A percentile compares a stretch with the other conserved stretches of the same genome.
Evolutionary conservation across 352 stramenopile species (phyloP).

Genomic region (Pythium brassicae): DNA sequence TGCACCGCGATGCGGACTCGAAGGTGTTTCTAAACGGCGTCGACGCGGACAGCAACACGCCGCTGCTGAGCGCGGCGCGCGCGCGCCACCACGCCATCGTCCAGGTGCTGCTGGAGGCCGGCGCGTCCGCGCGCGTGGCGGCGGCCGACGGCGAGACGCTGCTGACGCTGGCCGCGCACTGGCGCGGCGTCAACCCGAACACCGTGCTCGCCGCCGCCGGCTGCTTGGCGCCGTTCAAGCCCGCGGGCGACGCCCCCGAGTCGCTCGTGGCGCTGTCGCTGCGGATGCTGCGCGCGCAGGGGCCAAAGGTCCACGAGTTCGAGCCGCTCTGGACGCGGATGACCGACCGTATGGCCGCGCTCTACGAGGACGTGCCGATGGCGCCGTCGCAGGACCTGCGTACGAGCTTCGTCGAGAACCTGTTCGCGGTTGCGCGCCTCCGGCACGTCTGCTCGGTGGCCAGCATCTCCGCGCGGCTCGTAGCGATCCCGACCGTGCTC

Average conservation of each 20-base stretch:
- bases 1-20: too few species aligned
- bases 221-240: background rate
- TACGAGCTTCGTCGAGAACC: background rate
- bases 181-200: background rate
- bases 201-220: background rate
- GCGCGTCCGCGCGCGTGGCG: too few species aligned
- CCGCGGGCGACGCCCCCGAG: too few species aligned
- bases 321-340: background rate
- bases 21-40: background rate
- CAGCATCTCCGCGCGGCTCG: background rate
- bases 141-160: too few species aligned
- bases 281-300: background rate
- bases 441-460: background rate
- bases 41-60: background rate
- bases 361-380: background rate
- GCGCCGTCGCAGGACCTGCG: too few species aligned
- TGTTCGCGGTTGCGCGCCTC: background rate
- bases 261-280: background rate
- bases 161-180: background rate
- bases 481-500: background rate
- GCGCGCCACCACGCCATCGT: background rate
- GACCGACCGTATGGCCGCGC: background rate
- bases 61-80: background rate
- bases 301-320: background rate
- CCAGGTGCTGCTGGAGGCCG: background rate